Percentiles rank a stretch among this genome's conserved stretches.
These are phyloP conservation scores for Backusella parvicylindrica DNA, from an alignment of 192 early-diverging fungal species.

Conservation along the genomic window DNA sequence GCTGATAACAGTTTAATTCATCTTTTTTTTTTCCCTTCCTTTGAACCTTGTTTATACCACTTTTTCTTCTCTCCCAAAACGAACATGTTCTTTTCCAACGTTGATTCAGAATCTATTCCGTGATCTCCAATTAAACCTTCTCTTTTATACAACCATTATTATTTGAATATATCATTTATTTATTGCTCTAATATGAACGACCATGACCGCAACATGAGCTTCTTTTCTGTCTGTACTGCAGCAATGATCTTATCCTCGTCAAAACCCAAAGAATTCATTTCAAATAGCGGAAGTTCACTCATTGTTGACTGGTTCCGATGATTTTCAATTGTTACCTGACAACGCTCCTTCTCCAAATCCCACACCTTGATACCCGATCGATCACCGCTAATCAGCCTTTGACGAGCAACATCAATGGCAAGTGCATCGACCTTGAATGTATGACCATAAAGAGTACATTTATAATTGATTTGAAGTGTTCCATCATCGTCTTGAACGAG, in stretches of 20 bases:
- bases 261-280: not conserved
- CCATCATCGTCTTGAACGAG: slow-evolving; percentile 10
- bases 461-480: slow-evolving; percentile 26
- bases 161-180: not conserved
- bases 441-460: slow-evolving; percentile 43
- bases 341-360: slow-evolving; percentile 27
- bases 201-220: not conserved
- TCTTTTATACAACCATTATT: not conserved
- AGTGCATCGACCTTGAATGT: slow-evolving; percentile 43
- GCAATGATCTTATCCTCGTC: slow-evolving; percentile 11
- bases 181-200: not conserved
- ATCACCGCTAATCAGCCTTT: slow-evolving; percentile 40
- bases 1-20: too few relatives aligned
- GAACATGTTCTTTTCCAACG: not conserved
- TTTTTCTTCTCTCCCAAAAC: not conserved
- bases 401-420: slow-evolving; percentile 36
- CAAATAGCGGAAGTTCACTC: not conserved
- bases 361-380: slow-evolving; percentile 46
- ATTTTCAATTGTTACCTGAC: not conserved
- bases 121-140: not conserved
- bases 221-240: not conserved
- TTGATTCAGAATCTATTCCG: not conserved
- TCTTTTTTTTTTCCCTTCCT: not conserved
- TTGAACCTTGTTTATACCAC: not conserved
- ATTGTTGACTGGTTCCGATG: not conserved